Percentiles rank a stretch among this genome's conserved stretches.
Conservation (phyloP, 306 rosid species). For the Comarum palustre region DNA sequence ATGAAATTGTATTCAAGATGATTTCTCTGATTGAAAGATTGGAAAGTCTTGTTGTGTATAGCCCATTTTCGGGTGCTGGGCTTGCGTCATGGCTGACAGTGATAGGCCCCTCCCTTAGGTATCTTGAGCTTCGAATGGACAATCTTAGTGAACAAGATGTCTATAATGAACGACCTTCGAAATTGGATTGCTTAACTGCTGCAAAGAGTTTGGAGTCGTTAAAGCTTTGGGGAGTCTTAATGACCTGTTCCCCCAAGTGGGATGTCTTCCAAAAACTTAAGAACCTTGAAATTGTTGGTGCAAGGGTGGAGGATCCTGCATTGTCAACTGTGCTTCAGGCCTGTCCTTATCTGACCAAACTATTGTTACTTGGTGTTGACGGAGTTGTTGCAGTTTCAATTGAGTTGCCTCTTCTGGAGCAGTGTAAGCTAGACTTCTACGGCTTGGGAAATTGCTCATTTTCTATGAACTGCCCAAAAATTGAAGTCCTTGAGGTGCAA, state of each 20-base stretch:
- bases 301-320: conserved; percentile 60
- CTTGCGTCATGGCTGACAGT: conserved; percentile 75
- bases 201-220: conserved; percentile 71
- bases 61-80: conserved; percentile 73
- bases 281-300: conserved; percentile 85
- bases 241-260: conserved; percentile 72
- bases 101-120: conserved; percentile 51
- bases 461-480: conserved; percentile 53
- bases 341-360: conserved; percentile 61
- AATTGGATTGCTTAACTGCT: conserved; percentile 56
- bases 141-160: conserved; percentile 49
- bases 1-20: conserved; percentile 63
- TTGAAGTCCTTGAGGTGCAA: conserved; percentile 84
- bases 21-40: conserved; percentile 48
- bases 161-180: conserved; percentile 52
- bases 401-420: conserved; percentile 55
- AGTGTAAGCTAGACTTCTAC: conserved; percentile 84
- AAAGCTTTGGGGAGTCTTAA: conserved; percentile 87
- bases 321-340: conserved; percentile 50
- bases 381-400: conserved; percentile 64
- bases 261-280: conserved; percentile 57
- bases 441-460: conserved; percentile 75
- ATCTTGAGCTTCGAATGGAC: conserved; percentile 89
- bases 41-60: conserved; percentile 73
- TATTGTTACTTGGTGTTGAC: conserved; percentile 83